Conservation (phyloP, 2,329 filamentous ascomycete species). For the Neospermospora avenae region DNA sequence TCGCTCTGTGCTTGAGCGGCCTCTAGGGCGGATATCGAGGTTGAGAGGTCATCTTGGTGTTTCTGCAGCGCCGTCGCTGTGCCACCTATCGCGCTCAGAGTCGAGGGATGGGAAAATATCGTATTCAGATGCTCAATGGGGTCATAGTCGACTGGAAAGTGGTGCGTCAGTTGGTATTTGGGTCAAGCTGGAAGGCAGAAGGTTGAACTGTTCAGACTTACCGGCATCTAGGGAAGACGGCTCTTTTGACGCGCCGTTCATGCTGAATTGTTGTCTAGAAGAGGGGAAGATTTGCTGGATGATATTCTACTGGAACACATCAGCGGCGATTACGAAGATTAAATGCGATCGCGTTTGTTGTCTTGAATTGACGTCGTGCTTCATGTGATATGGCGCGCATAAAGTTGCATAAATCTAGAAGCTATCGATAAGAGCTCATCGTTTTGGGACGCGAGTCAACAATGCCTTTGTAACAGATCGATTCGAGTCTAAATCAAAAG, state of each 20-base stretch:
- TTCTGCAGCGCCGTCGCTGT: constrained; percentile 71
- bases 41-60: constrained; percentile 79
- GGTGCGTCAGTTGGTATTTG: constrained; percentile 16
- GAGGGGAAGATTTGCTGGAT: not conserved
- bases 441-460: constrained; percentile 1
- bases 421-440: constrained; percentile 8
- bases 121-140: constrained; percentile 90
- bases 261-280: constrained; percentile 19
- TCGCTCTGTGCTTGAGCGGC: constrained; percentile 78
- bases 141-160: constrained; percentile 71
- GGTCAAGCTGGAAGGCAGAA: not conserved
- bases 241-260: constrained; percentile 32
- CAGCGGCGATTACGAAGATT: not conserved
- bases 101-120: constrained; percentile 86
- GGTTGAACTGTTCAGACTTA: constrained; percentile 22
- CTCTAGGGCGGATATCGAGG: constrained; percentile 70
- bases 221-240: constrained; percentile 35
- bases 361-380: not conserved
- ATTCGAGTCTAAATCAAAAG: too few relatives aligned
- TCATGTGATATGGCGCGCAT: constrained; percentile 18
- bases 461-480: not conserved
- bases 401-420: constrained; percentile 17
- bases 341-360: not conserved
- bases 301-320: not conserved
- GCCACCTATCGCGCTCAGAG: constrained; percentile 70